phyloP scores from a whole-genome alignment of 306 rosid species.

The Cotoneaster glaucophyllus region DNA sequence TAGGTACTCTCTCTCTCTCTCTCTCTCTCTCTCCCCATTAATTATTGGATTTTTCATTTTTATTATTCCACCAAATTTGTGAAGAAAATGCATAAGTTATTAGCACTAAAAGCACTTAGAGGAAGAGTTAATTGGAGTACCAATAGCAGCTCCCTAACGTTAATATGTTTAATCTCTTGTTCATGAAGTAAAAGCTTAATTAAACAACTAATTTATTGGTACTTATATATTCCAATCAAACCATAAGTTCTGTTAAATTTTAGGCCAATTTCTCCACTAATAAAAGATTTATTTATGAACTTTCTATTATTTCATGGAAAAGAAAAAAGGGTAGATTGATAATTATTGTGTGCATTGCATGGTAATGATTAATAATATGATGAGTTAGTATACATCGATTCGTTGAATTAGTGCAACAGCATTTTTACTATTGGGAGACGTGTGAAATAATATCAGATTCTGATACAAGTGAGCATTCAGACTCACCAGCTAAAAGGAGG shows the following conservation, averaged over 20 bases:
- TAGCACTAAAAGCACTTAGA: too few relatives aligned
- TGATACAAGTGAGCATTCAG: conserved; percentile 39
- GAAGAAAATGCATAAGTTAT: not conserved
- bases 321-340: not conserved
- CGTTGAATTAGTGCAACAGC: conserved; percentile 6
- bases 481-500: conserved; percentile 39
- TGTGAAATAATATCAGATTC: conserved; percentile 36
- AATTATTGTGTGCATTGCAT: not conserved
- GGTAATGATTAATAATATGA: not conserved
- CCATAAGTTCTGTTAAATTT: not conserved
- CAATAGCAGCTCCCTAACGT: not conserved
- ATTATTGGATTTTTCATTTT: too few relatives aligned
- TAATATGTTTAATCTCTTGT: not conserved
- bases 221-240: not conserved
- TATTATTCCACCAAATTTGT: not conserved
- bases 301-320: not conserved
- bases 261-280: not conserved
- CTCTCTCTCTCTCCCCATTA: not conserved
- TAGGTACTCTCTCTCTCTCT: conserved; percentile 19
- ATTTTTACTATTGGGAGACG: conserved; percentile 21
- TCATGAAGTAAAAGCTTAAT: not conserved
- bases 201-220: not conserved
- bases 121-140: not conserved
- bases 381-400: conserved; percentile 4
- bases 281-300: too few relatives aligned